These are phyloP conservation scores for Rhodomyrtus tomentosa DNA, from an alignment of 345 rosid genomes.

Conservation along the genomic window DNA sequence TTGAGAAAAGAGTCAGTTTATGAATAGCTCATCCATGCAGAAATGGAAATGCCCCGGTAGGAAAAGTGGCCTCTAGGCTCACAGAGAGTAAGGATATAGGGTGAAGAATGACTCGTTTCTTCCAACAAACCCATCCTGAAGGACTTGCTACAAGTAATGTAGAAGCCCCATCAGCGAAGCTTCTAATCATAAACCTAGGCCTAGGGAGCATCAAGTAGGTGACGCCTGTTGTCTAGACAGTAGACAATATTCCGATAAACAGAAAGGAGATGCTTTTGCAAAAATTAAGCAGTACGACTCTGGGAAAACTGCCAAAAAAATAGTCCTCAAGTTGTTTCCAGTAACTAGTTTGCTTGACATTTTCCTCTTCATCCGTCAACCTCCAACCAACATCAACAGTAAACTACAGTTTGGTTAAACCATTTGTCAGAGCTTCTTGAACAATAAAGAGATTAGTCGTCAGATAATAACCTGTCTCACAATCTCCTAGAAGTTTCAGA, in stretches of 20 bases:
- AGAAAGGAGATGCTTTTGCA: neutral
- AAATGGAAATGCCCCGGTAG: neutral
- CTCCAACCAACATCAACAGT: neutral
- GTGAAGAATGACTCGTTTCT: neutral
- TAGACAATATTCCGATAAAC: neutral
- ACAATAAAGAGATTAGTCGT: neutral
- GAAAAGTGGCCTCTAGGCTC: neutral
- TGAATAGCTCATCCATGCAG: neutral
- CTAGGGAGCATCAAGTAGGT: neutral
- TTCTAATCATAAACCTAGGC: neutral
- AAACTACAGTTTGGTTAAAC: neutral
- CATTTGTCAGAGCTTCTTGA: neutral
- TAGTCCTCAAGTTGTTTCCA: neutral
- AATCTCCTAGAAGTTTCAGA: neutral
- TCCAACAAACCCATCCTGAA: neutral
- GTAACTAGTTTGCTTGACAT: neutral
- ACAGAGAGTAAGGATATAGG: neutral
- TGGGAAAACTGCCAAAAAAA: neutral
- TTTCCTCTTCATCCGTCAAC: neutral
- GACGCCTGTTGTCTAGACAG: neutral
- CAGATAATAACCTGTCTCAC: neutral
- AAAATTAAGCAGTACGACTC: neutral
- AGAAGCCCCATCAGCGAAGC: neutral
- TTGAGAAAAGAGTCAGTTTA: neutral
- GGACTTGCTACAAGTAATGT: neutral